Conservation (phyloP, 257 asterid genomes). For the Phtheirospermum japonicum region DNA sequence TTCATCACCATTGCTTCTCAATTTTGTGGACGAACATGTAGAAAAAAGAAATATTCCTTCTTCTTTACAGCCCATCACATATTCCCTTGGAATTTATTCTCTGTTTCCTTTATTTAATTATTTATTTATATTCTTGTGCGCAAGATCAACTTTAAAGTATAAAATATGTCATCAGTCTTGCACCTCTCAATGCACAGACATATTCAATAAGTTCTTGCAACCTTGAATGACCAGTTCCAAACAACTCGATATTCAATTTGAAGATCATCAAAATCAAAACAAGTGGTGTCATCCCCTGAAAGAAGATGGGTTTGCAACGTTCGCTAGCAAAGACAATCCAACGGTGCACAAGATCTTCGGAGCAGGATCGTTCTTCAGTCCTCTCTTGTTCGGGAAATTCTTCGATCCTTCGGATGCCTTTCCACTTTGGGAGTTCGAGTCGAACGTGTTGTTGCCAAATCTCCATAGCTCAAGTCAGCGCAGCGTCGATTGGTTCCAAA, state of each 20-base stretch:
- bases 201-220: not conserved
- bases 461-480: conserved; percentile 31
- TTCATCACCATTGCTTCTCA: no score
- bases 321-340: not conserved
- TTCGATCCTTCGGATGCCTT: conserved; percentile 95
- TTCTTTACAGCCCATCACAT: not conserved
- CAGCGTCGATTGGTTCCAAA: conserved; percentile 63
- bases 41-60: conserved; percentile 44
- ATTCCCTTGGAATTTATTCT: not conserved
- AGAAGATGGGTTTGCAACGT: not conserved
- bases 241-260: conserved; percentile 4
- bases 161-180: not conserved
- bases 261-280: not conserved
- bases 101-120: not conserved
- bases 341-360: not conserved
- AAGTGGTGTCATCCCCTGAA: not conserved
- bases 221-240: not conserved
- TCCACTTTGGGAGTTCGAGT: conserved; percentile 82
- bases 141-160: not conserved
- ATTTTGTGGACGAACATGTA: no score
- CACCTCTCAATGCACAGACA: not conserved
- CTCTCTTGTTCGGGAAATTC: conserved; percentile 55
- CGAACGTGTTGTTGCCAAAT: conserved; percentile 40
- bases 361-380: not conserved
- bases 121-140: not conserved